Evolutionary conservation across 2,329 filamentous ascomycete genomes (phyloP).

Genomic region (Aureobasidium namibiae): DNA sequence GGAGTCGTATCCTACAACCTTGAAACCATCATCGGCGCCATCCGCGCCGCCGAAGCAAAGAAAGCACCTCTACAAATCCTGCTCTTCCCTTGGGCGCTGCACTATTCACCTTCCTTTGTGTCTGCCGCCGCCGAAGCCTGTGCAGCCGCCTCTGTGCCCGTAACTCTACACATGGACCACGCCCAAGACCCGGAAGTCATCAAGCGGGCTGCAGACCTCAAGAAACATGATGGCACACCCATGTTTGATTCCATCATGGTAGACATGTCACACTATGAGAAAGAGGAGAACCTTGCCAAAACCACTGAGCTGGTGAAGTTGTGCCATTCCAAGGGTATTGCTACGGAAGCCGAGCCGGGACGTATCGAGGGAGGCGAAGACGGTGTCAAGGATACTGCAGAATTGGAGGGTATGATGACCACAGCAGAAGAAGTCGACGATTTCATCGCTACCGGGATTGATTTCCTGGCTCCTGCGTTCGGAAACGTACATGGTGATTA

Average conservation of each 20-base stretch:
- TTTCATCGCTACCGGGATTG: constrained; percentile 25
- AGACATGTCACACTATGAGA: background rate
- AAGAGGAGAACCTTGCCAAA: background rate
- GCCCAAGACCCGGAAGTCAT: background rate
- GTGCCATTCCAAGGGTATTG: background rate
- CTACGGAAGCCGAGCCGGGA: constrained; percentile 25
- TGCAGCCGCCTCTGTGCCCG: constrained; percentile 19
- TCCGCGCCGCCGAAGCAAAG: constrained; percentile 20
- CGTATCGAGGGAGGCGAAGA: constrained; percentile 29
- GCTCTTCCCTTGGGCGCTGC: constrained; percentile 24
- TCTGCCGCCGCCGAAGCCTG: constrained; percentile 20
- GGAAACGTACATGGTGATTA: constrained; percentile 13
- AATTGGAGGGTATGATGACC: constrained; percentile 22
- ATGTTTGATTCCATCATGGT: constrained; percentile 1
- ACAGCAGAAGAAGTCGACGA: constrained; percentile 23
- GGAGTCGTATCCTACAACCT: constrained; percentile 25
- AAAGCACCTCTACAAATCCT: constrained; percentile 21
- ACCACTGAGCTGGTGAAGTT: background rate
- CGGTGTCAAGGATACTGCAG: constrained; percentile 23
- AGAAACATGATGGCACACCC: no score
- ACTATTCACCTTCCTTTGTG: constrained; percentile 20
- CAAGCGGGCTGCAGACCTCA: background rate
- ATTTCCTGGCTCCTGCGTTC: constrained; percentile 26
- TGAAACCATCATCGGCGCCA: constrained; percentile 21
- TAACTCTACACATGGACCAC: constrained; percentile 12